A percentile compares a stretch with the other conserved stretches of the same genome.
These are phyloP conservation scores for Triangularia verruculosa DNA, from an alignment of 2,329 filamentous ascomycete genomes.

Conservation along the genomic window DNA sequence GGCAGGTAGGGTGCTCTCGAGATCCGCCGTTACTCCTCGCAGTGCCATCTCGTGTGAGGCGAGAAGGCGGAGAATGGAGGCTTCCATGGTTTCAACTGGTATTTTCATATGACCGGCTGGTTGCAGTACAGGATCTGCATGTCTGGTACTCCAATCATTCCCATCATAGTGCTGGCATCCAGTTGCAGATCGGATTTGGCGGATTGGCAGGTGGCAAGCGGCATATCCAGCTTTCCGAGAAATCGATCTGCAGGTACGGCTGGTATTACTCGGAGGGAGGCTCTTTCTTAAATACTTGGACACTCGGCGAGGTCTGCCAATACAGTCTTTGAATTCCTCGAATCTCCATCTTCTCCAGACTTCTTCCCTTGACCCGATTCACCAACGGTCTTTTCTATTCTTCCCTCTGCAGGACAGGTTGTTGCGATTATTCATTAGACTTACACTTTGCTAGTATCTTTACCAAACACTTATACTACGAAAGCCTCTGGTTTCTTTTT, in stretches of 20 bases:
- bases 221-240: conserved; percentile 2
- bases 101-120: background rate
- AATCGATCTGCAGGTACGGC: conserved; percentile 9
- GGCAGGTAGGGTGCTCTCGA: background rate
- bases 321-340: background rate
- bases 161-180: background rate
- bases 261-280: background rate
- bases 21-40: background rate
- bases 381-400: background rate
- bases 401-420: background rate
- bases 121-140: conserved; percentile 1
- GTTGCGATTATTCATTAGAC: background rate
- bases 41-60: background rate
- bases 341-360: background rate
- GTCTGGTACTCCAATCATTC: background rate
- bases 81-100: background rate
- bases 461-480: background rate
- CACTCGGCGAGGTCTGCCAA: background rate
- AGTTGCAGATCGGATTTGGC: conserved; percentile 6
- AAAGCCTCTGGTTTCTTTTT: background rate
- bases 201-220: conserved; percentile 7
- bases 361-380: conserved; percentile 3
- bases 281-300: background rate
- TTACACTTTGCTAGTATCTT: background rate
- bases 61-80: background rate